Percentiles rank a stretch among this genome's conserved stretches.
These are phyloP conservation scores for Hypoxylon sp. DNA, from an alignment of 2,329 filamentous ascomycete species.

Conservation along the genomic window DNA sequence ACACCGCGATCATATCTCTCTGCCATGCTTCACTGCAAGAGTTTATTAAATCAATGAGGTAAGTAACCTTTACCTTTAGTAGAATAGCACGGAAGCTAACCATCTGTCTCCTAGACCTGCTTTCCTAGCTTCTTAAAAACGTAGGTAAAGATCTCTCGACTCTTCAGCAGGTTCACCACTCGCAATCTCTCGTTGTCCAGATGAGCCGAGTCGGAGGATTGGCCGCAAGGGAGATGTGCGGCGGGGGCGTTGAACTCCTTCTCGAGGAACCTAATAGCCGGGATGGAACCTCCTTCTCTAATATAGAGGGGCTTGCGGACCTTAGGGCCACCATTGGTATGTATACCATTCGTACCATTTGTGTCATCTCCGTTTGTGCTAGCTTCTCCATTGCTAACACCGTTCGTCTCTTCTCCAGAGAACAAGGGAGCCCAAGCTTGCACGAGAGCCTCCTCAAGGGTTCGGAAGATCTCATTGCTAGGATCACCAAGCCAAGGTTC, in stretches of 20 bases:
- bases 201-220: conserved; percentile 93
- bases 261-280: conserved; percentile 90
- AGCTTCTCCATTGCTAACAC: conserved; percentile 1
- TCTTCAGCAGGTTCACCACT: conserved; percentile 87
- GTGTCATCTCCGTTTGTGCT: conserved; percentile 14
- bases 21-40: too few species aligned
- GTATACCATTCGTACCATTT: conserved; percentile 28
- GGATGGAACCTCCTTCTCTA: conserved; percentile 93
- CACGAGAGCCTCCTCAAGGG: conserved; percentile 84
- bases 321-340: conserved; percentile 45
- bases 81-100: too few species aligned
- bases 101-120: too few species aligned
- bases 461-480: conserved; percentile 88
- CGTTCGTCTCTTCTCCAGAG: conserved; percentile 23
- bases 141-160: conserved; percentile 86
- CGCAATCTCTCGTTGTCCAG: conserved; percentile 94
- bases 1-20: conserved; percentile 18
- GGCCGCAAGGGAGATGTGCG: conserved; percentile 91
- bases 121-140: conserved; percentile 82
- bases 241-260: conserved; percentile 93
- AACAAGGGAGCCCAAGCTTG: conserved; percentile 78
- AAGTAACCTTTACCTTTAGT: too few species aligned
- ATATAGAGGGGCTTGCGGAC: conserved; percentile 83
- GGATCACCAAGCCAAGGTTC: conserved; percentile 97
- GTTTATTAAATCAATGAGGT: too few species aligned